phyloP scores from a whole-genome alignment of 805 yeast species.

The Pichia eremophila region DNA sequence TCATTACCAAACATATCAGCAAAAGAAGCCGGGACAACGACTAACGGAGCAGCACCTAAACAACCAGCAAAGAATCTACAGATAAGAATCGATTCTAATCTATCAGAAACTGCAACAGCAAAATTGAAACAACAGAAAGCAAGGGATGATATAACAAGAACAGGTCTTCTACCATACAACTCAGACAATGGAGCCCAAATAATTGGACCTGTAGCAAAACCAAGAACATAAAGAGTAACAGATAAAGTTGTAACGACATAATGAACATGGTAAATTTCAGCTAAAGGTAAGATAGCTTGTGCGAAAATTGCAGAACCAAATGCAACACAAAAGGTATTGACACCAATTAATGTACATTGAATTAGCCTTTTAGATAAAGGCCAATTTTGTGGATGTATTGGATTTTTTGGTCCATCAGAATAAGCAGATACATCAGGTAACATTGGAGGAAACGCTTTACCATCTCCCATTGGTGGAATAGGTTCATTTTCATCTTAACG shows the following conservation, averaged over 20 bases:
- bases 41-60: conserved; percentile 78
- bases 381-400: conserved; percentile 77
- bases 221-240: conserved; percentile 76
- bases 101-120: conserved; percentile 71
- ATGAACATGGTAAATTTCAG: conserved; percentile 49
- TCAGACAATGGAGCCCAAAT: conserved; percentile 88
- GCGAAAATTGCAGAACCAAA: conserved; percentile 81
- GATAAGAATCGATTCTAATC: conserved; percentile 66
- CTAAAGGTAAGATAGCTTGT: conserved; percentile 42
- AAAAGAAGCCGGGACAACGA: conserved; percentile 78
- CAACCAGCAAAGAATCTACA: conserved; percentile 76
- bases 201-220: conserved; percentile 89
- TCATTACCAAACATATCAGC: conserved; percentile 67
- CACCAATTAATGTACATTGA: conserved; percentile 37
- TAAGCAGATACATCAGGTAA: conserved; percentile 48
- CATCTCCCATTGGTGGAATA: conserved; percentile 58
- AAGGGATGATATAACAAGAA: conserved; percentile 47
- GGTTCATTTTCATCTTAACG: too few species aligned
- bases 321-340: conserved; percentile 41
- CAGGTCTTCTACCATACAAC: conserved; percentile 58
- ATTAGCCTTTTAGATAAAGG: conserved; percentile 35
- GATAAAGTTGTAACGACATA: conserved; percentile 64
- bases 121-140: conserved; percentile 53
- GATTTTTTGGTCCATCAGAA: conserved; percentile 74
- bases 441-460: conserved; percentile 51